A percentile compares a stretch with the other conserved stretches of the same genome.
These are phyloP conservation scores for Hyphopichia fennica DNA, from an alignment of 1,139 yeast genomes.

Conservation along the genomic window DNA sequence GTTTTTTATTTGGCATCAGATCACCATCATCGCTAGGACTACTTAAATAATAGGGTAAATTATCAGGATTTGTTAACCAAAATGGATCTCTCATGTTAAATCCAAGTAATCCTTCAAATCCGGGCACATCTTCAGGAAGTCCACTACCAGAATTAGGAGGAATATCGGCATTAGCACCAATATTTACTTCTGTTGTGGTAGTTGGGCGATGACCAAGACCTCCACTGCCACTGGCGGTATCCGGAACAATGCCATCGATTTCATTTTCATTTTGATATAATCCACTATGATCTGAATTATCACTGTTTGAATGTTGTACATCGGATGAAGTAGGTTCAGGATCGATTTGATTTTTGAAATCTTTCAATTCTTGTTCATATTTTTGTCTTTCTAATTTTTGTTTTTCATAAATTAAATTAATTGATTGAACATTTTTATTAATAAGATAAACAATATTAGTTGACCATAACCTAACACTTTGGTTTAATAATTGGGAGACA, in stretches of 20 bases:
- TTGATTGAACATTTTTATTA: slow-evolving; percentile 32
- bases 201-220: too few species aligned
- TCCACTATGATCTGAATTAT: background rate
- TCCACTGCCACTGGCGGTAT: too few species aligned
- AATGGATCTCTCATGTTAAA: slow-evolving; percentile 43
- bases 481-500: slow-evolving; percentile 17
- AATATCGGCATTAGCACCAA: background rate
- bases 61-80: slow-evolving; percentile 45
- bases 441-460: slow-evolving; percentile 34
- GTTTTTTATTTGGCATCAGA: slow-evolving; percentile 4
- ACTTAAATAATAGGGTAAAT: slow-evolving; percentile 37
- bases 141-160: background rate
- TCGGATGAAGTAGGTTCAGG: background rate
- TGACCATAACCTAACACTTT: slow-evolving; percentile 35
- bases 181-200: too few species aligned
- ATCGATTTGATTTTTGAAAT: slow-evolving; percentile 2
- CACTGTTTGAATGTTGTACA: background rate
- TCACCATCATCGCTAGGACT: slow-evolving; percentile 33
- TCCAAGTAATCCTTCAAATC: slow-evolving; percentile 20
- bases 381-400: slow-evolving; percentile 12
- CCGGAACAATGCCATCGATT: background rate
- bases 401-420: slow-evolving; percentile 25
- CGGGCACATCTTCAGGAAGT: slow-evolving; percentile 7
- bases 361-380: slow-evolving; percentile 6
- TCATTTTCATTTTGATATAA: too few species aligned